Evolutionary conservation across 202 grass and related monocot genomes (phyloP).

Genomic region (Thinopyrum obtusiflorum): DNA sequence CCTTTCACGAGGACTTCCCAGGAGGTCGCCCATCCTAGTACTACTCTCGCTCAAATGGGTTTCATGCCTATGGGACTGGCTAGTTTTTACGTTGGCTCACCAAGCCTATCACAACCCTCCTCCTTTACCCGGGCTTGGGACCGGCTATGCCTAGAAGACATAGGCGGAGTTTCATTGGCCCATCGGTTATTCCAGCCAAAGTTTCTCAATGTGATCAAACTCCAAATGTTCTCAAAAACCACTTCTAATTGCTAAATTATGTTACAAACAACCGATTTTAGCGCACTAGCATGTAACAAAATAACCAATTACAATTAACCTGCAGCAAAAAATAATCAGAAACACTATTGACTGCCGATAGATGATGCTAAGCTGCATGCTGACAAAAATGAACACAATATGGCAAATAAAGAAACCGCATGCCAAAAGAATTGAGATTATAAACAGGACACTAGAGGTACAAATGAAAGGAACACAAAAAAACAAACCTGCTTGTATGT

Average conservation of each 20-base stretch:
- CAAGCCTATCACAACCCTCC: too few species aligned
- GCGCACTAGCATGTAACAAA: not conserved
- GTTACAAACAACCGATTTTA: not conserved
- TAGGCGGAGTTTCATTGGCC: too few species aligned
- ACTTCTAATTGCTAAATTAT: not conserved
- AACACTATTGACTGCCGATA: conserved; percentile 4
- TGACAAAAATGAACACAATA: not conserved
- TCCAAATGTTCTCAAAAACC: not conserved
- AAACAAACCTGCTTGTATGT: conserved; percentile 84
- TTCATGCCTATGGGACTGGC: too few species aligned
- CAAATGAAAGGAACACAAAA: not conserved
- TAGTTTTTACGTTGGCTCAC: too few species aligned
- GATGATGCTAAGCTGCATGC: not conserved
- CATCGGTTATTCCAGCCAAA: not conserved
- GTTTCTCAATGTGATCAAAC: not conserved
- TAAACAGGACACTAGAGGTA: not conserved
- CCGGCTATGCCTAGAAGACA: too few species aligned
- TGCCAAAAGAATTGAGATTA: not conserved
- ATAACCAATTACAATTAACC: not conserved
- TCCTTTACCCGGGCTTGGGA: too few species aligned
- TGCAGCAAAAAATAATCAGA: not conserved
- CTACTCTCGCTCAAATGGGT: too few species aligned
- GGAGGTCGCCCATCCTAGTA: too few species aligned
- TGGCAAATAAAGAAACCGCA: not conserved
- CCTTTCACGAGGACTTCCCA: too few species aligned